A percentile compares a stretch with the other conserved stretches of the same genome.
Conservation (phyloP, 345 rosid genomes). For the Limnanthes douglasii region DNA sequence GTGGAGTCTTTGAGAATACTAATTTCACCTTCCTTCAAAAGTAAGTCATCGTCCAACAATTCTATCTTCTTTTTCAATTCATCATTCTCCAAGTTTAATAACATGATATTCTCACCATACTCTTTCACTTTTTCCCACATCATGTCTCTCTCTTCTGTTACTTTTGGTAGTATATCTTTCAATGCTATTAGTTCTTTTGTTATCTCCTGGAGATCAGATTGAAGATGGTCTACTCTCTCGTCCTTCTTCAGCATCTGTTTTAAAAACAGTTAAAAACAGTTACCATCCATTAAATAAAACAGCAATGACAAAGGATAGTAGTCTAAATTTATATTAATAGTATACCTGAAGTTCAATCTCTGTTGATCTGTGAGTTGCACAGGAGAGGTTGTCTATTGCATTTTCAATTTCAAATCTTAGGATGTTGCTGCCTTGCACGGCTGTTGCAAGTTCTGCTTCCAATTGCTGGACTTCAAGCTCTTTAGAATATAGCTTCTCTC, state of each 20-base stretch:
- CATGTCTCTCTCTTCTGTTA: conserved; percentile 63
- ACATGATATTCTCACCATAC: conserved; percentile 75
- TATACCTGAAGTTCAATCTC: conserved; percentile 78
- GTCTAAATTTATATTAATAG: background rate
- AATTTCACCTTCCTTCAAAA: conserved; percentile 85
- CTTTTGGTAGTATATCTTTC: conserved; percentile 47
- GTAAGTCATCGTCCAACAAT: conserved; percentile 58
- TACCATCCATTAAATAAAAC: background rate
- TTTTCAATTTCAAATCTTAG: conserved; percentile 58
- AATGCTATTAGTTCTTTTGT: conserved; percentile 32
- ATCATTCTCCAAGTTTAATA: conserved; percentile 54
- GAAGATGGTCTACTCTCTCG: conserved; percentile 33
- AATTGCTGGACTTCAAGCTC: conserved; percentile 77
- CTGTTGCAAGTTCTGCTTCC: conserved; percentile 76
- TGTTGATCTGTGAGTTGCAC: conserved; percentile 45
- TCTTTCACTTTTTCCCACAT: conserved; percentile 78
- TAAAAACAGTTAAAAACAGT: conserved; percentile 1
- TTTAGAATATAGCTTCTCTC: conserved; percentile 76
- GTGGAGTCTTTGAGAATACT: conserved; percentile 70
- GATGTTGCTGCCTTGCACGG: conserved; percentile 67
- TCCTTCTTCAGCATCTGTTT: conserved; percentile 71
- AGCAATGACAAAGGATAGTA: background rate
- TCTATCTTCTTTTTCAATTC: conserved; percentile 54
- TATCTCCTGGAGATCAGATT: conserved; percentile 45
- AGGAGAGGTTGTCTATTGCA: conserved; percentile 55